These are phyloP conservation scores for Cladosporium sp. DNA, from an alignment of 2,329 filamentous ascomycete genomes.

Conservation along the genomic window DNA sequence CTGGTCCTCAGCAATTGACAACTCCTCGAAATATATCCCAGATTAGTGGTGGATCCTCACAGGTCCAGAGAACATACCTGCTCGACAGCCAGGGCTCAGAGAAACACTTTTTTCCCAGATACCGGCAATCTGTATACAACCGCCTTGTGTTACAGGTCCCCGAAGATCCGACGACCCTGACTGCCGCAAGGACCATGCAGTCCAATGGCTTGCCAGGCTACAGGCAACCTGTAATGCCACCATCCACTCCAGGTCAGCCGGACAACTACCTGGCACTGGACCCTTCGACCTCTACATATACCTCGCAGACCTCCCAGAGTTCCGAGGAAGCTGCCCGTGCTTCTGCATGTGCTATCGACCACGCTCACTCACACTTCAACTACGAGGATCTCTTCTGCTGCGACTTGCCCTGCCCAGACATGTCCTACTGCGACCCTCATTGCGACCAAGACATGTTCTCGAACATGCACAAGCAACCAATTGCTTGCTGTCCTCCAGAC, in stretches of 20 bases:
- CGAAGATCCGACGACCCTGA: slow-evolving; percentile 17
- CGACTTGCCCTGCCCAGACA: slow-evolving; percentile 18
- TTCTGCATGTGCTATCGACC: slow-evolving; percentile 13
- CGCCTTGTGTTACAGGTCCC: slow-evolving; percentile 7
- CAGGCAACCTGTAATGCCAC: slow-evolving; percentile 13
- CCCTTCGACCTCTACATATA: not conserved
- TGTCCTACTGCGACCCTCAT: slow-evolving; percentile 17
- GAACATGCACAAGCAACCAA: slow-evolving; percentile 17
- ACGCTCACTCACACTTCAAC: slow-evolving; percentile 17
- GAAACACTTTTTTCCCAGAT: slow-evolving; percentile 3
- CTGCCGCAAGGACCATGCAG: slow-evolving; percentile 19
- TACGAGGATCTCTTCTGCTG: slow-evolving; percentile 21
- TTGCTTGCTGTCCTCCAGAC: slow-evolving; percentile 12
- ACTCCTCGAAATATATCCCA: not conserved
- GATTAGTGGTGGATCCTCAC: not conserved
- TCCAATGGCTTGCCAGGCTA: slow-evolving; percentile 16
- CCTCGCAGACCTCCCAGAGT: not conserved
- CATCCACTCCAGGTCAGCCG: slow-evolving; percentile 3
- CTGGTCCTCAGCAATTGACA: not conserved
- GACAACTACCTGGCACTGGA: slow-evolving; percentile 3
- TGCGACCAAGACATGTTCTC: slow-evolving; percentile 18
- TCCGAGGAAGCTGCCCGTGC: slow-evolving; percentile 14
- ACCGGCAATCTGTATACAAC: not conserved
- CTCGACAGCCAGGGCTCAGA: not conserved
- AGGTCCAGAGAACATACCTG: not conserved